Conservation (phyloP, 805 yeast genomes). For the Suhomyces sp. region DNA sequence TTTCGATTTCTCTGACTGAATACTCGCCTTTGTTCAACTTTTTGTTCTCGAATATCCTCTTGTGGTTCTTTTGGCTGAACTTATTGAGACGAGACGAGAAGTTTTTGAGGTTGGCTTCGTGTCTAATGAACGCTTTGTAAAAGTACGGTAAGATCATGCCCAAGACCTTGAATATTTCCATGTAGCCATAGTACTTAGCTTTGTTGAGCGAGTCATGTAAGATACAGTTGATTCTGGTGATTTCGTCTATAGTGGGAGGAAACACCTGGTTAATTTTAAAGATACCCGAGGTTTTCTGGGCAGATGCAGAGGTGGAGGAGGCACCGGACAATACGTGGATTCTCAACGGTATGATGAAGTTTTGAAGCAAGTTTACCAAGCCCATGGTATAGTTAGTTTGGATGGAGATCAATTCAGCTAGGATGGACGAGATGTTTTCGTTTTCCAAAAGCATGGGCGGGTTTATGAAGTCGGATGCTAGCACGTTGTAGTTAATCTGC, state of each 20-base stretch:
- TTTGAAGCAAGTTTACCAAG: constrained; percentile 72
- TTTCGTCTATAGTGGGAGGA: constrained; percentile 95
- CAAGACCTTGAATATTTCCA: constrained; percentile 76
- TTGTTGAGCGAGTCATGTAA: constrained; percentile 69
- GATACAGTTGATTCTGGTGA: constrained; percentile 84
- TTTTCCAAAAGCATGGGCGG: constrained; percentile 7
- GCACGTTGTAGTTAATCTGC: constrained; percentile 66
- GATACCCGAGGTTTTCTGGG: constrained; percentile 45
- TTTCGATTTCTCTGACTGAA: constrained; percentile 31
- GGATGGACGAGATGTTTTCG: constrained; percentile 43
- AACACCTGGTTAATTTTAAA: constrained; percentile 71
- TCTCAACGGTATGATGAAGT: constrained; percentile 75
- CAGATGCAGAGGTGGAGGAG: neutral
- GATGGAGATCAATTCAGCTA: constrained; percentile 63
- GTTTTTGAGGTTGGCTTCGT: constrained; percentile 83
- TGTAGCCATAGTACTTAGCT: constrained; percentile 67
- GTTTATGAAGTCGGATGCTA: constrained; percentile 25
- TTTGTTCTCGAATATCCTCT: constrained; percentile 27
- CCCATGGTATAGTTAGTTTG: constrained; percentile 75
- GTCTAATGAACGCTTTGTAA: constrained; percentile 89
- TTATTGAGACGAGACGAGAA: constrained; percentile 54
- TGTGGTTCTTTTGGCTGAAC: constrained; percentile 28
- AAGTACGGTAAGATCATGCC: constrained; percentile 84
- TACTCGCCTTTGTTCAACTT: constrained; percentile 29
- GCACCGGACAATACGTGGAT: constrained; percentile 56